Conservation (phyloP, 2,329 filamentous ascomycete genomes). For the Myriosclerotinia duriaeana region DNA sequence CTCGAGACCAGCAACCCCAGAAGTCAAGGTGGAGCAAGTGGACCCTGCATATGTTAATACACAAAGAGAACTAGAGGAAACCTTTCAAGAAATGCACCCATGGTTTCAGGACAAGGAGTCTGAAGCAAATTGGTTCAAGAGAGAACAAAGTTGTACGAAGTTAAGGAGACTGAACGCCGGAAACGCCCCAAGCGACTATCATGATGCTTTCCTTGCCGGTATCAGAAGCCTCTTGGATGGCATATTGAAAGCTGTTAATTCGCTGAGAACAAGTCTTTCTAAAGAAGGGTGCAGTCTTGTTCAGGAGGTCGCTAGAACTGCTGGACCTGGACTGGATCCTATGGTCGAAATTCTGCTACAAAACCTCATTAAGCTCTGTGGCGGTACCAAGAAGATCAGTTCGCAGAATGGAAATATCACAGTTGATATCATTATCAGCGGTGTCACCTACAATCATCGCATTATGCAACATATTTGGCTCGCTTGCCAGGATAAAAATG, state of each 20-base stretch:
- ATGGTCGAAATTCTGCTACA: slow-evolving; percentile 91
- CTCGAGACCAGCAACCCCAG: slow-evolving; percentile 58
- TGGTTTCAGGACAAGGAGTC: slow-evolving; percentile 86
- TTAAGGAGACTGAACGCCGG: slow-evolving; percentile 77
- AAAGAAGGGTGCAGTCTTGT: slow-evolving; percentile 81
- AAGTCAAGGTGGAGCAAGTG: slow-evolving; percentile 65
- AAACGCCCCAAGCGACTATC: slow-evolving; percentile 77
- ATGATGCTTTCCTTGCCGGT: slow-evolving; percentile 65
- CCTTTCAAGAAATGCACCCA: slow-evolving; percentile 75
- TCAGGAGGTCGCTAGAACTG: slow-evolving; percentile 76
- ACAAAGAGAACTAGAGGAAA: slow-evolving; percentile 82
- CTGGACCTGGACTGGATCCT: slow-evolving; percentile 77
- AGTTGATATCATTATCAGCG: slow-evolving; percentile 76
- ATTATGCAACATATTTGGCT: slow-evolving; percentile 82
- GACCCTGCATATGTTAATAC: slow-evolving; percentile 85
- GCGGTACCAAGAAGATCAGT: slow-evolving; percentile 87
- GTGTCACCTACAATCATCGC: slow-evolving; percentile 75
- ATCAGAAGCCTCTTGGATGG: slow-evolving; percentile 79
- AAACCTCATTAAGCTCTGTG: slow-evolving; percentile 83
- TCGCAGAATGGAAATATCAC: slow-evolving; percentile 79
- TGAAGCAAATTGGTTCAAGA: slow-evolving; percentile 85
- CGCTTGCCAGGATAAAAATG: slow-evolving; percentile 90
- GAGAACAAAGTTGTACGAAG: slow-evolving; percentile 77
- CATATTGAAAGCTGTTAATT: slow-evolving; percentile 80
- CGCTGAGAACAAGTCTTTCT: slow-evolving; percentile 83